These are phyloP conservation scores for Lojkania enalia DNA, from an alignment of 2,329 filamentous ascomycete genomes.

Conservation along the genomic window DNA sequence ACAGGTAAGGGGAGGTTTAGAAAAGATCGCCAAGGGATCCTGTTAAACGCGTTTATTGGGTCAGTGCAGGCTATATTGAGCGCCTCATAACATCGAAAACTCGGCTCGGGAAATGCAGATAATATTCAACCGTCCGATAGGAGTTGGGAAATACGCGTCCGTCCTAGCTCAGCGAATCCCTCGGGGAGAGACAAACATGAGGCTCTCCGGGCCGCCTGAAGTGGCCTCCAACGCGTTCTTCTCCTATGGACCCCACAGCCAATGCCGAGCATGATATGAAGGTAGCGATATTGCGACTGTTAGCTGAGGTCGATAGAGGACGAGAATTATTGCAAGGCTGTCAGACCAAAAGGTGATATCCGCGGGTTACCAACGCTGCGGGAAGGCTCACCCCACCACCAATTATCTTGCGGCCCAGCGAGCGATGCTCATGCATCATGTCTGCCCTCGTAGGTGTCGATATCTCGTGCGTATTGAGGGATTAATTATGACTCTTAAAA, in stretches of 20 bases:
- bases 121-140: conserved; percentile 1
- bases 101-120: conserved; percentile 14
- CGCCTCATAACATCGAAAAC: conserved; percentile 15
- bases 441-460: conserved; percentile 10
- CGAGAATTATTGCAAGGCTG: conserved; percentile 10
- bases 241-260: no score
- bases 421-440: conserved; percentile 19
- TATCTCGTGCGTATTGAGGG: neutral
- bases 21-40: conserved; percentile 3
- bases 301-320: neutral
- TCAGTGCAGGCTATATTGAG: conserved; percentile 5
- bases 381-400: conserved; percentile 12
- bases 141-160: neutral
- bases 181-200: neutral
- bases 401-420: conserved; percentile 7
- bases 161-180: no score
- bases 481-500: neutral
- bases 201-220: neutral
- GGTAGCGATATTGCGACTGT: neutral
- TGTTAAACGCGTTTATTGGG: conserved; percentile 13
- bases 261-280: neutral
- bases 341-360: conserved; percentile 13
- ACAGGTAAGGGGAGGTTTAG: conserved; percentile 13
- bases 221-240: neutral
- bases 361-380: conserved; percentile 22